Base-by-base conservation (phyloP, 306 rosid species). In the Cicer bijugum region DNA sequence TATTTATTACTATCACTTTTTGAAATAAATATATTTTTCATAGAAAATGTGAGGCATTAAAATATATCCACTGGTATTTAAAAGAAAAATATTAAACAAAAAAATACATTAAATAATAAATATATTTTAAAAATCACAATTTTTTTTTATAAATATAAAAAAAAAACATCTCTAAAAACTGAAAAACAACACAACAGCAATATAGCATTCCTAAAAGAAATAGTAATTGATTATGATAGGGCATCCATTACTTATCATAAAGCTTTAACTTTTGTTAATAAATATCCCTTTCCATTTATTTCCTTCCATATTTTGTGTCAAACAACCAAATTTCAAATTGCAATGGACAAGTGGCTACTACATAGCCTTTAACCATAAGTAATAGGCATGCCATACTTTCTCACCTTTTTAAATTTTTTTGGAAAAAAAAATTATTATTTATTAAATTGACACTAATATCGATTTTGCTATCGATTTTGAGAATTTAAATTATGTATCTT, bases 301-400 rank as follows among this genome's bases (percentile, higher is more conserved):
- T 17, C 19, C 19, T 17, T 52, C 82, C 77, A 63, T 82, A 77
- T 70, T 58, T 67, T 65, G 71, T 71, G 83, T 56, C 58, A 16
- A 63, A 85, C 75, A 16, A 53, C 76, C 73, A 17, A 17, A 17
- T 17, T 17, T 0, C 17, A 71, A 74, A 56, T 72, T 66, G 60
- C 76, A 65, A 71, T 67, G 10, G 12, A 11, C 50, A 10, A 45
- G 12, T 84, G 68, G 56, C 67, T 40, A 65, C 81, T 85, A 63
- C 82, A 61, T 44, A 42, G 70, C 76, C 76, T 71, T 58, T 45
- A 53, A 64, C 80, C 75, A 73, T 75, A 42, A 72, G 73, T 57
- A 83, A 80, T 63, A 81, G 67, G 81, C 85, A 76, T 39, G 75
- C 67, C 85, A 84, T 76, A 38, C 20, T 56, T 53, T 70, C 80